Evolutionary conservation across 176 grass and related monocot species (phyloP).

Genomic region (Typha latifolia): DNA sequence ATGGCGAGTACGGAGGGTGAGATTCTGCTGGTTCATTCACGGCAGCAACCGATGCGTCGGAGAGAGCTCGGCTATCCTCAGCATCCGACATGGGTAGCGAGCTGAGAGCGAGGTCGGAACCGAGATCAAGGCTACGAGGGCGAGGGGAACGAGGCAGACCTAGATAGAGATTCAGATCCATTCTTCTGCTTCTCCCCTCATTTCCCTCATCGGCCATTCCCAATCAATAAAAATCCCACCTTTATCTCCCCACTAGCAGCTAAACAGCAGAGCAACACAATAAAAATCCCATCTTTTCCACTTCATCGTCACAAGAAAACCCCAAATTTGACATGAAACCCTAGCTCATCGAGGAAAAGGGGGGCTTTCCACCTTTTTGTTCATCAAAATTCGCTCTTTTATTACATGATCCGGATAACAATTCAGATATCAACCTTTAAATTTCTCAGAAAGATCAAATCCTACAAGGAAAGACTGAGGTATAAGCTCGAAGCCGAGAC

Average conservation of each 20-base stretch:
- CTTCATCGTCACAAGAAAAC: neutral
- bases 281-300: neutral
- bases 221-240: neutral
- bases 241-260: neutral
- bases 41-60: slow-evolving; percentile 15
- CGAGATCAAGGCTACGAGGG: slow-evolving; percentile 65
- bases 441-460: neutral
- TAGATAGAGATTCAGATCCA: slow-evolving; percentile 99
- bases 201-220: slow-evolving; percentile 58
- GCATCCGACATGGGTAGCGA: slow-evolving; percentile 58
- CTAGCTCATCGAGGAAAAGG: neutral
- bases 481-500: neutral
- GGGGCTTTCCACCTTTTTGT: too few relatives aligned
- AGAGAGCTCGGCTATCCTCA: slow-evolving; percentile 25
- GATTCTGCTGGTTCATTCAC: slow-evolving; percentile 26
- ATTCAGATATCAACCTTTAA: neutral
- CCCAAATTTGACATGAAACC: neutral
- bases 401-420: neutral
- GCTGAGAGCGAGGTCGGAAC: slow-evolving; percentile 88
- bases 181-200: slow-evolving; percentile 41
- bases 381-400: neutral
- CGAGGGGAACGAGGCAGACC: slow-evolving; percentile 68
- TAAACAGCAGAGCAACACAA: neutral
- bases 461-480: neutral
- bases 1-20: slow-evolving; percentile 37